Base-by-base conservation (phyloP, 257 asterid species). In the Forsythia suspensa region DNA sequence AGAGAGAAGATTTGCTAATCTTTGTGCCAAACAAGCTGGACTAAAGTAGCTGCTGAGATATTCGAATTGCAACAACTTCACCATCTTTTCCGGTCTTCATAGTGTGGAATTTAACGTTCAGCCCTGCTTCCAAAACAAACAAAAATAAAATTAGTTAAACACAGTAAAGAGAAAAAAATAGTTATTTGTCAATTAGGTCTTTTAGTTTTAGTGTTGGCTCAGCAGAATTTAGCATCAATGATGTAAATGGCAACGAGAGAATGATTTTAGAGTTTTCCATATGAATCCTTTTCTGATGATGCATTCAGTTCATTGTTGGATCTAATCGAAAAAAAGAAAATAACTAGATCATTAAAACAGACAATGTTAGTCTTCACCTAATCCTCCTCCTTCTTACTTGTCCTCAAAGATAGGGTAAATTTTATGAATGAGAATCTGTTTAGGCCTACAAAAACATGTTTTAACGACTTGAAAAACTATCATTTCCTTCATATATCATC, bases 41-140 rank as follows among this genome's bases (percentile, higher is more conserved):
- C 77, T 86, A 91, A 8, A 91, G 91, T 63, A 94, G 98, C 91
- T 91, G 97, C 87, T 95, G 95, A 52, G 97, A 92, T 83, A 93
- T 84, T 63, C 99, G 91, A 76, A 95, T 85, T 5, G 99, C 83
- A 79, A 95, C 92, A 70, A 95, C 81, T 88, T 95, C 89, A 74
- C 97, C 97, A 43, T 85, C 88, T 84, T 85, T 83, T 78, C 98
- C 98, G 13, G 97, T 86, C 86, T 80, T 89, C 98, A 94, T 96
- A 65, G 81, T 93, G 5, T 92, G 97, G 82, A 83, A 92, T 73
- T 87, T 96, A 46, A 96, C 82, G 76, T 90, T 92, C 70, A 96
- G 85, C 73, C 98, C 99, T 96, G 91, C 83, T 74, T 73, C 67
- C 79, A 78, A 39, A 81, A 66, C 63, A 29, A 67, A 44, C 3